Evolutionary conservation across 371 early-diverging fungal species (phyloP).

Genomic region (Syncephalastrum sp.): DNA sequence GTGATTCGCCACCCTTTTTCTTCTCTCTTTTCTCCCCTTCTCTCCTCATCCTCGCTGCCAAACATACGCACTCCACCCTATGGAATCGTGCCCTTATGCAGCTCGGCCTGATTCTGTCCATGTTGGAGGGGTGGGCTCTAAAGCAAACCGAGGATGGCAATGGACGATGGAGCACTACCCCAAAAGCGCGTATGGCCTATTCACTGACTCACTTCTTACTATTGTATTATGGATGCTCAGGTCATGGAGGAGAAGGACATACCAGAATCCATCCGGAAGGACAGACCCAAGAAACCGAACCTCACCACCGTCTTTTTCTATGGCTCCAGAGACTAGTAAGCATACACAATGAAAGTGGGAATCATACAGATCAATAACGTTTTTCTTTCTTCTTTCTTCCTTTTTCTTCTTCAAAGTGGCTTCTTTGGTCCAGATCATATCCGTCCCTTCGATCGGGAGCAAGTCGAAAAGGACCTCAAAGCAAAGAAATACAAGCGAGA

Average conservation of each 20-base stretch:
- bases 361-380: not conserved
- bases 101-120: too few relatives aligned
- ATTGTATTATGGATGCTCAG: slow-evolving; percentile 25
- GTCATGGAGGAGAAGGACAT: slow-evolving; percentile 57
- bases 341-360: slow-evolving; percentile 10
- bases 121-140: too few relatives aligned
- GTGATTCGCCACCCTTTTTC: too few relatives aligned
- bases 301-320: slow-evolving; percentile 66
- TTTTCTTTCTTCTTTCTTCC: not conserved
- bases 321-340: slow-evolving; percentile 76
- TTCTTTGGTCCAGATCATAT: slow-evolving; percentile 52
- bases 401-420: slow-evolving; percentile 27
- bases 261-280: slow-evolving; percentile 52
- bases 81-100: too few relatives aligned
- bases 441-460: slow-evolving; percentile 41
- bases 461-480: slow-evolving; percentile 46
- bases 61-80: too few relatives aligned
- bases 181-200: too few relatives aligned
- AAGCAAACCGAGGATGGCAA: too few relatives aligned
- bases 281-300: slow-evolving; percentile 52
- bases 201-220: too few relatives aligned
- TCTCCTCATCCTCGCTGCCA: too few relatives aligned
- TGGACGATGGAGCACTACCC: too few relatives aligned
- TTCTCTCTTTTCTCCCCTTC: too few relatives aligned
- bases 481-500: slow-evolving; percentile 55